phyloP scores from a whole-genome alignment of 208 protist genomes.

The Trypanosoma grayi region DNA sequence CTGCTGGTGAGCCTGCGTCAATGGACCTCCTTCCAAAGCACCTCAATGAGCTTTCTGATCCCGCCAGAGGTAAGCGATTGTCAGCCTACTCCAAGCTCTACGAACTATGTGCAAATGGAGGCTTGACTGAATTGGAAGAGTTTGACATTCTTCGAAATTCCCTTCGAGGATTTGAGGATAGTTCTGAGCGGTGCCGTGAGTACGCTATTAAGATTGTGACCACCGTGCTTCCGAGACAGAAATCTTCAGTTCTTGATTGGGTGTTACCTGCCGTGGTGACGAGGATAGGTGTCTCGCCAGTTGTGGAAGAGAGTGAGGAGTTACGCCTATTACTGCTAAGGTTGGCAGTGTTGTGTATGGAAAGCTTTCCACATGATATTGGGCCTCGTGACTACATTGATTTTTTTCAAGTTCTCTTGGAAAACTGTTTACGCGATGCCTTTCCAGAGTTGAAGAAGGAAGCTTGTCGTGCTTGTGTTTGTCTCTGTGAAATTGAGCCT shows the following conservation, averaged over 20 bases:
- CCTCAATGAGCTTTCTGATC: slow-evolving; percentile 74
- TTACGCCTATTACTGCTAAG: slow-evolving; percentile 69
- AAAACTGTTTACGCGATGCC: slow-evolving; percentile 77
- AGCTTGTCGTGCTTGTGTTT: slow-evolving; percentile 58
- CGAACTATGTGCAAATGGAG: slow-evolving; percentile 22
- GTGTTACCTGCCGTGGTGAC: slow-evolving; percentile 85
- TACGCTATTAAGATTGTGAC: slow-evolving; percentile 57
- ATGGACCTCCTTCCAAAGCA: slow-evolving; percentile 77
- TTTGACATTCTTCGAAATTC: slow-evolving; percentile 64
- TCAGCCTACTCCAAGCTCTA: slow-evolving; percentile 62
- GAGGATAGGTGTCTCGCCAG: slow-evolving; percentile 64
- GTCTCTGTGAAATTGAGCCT: slow-evolving; percentile 76
- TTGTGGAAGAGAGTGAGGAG: slow-evolving; percentile 82
- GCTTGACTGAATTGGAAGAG: slow-evolving; percentile 31
- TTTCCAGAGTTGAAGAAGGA: slow-evolving; percentile 86
- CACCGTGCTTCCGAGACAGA: slow-evolving; percentile 37
- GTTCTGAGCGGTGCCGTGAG: slow-evolving; percentile 74
- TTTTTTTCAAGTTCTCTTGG: slow-evolving; percentile 84
- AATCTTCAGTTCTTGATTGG: slow-evolving; percentile 77
- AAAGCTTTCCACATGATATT: slow-evolving; percentile 86
- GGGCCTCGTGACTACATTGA: slow-evolving; percentile 84
- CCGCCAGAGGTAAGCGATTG: slow-evolving; percentile 61
- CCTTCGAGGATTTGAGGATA: slow-evolving; percentile 75
- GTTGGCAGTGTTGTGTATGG: slow-evolving; percentile 65
- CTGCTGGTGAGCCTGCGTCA: neutral